Evolutionary conservation across 768 basidiomycete genomes (phyloP).

Genomic region (Hygrophorus russula): DNA sequence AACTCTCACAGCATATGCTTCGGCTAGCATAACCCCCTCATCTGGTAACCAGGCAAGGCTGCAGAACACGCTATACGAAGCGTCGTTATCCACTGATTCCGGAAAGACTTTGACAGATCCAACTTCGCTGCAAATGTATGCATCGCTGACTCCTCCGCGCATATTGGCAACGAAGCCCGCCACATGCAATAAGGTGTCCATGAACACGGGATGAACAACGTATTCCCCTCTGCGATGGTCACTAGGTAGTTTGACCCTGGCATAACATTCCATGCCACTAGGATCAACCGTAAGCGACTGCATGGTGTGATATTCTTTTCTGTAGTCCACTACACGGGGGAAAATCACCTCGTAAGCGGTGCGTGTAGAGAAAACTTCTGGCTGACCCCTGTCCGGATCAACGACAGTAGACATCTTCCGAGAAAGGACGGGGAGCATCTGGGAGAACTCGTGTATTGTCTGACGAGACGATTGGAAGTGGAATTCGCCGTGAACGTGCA

Average conservation of each 20-base stretch:
- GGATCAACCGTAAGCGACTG: constrained; percentile 38
- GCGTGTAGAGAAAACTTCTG: constrained; percentile 42
- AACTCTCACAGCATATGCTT: constrained; percentile 38
- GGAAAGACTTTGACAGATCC: constrained; percentile 37
- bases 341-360: constrained; percentile 59
- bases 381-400: constrained; percentile 12
- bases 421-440: constrained; percentile 22
- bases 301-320: constrained; percentile 45
- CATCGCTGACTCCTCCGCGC: constrained; percentile 36
- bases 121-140: constrained; percentile 52
- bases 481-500: constrained; percentile 38
- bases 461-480: constrained; percentile 21
- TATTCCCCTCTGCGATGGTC: constrained; percentile 21
- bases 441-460: constrained; percentile 25
- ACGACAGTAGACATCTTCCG: constrained; percentile 22
- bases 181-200: constrained; percentile 57
- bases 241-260: constrained; percentile 31
- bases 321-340: constrained; percentile 57
- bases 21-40: constrained; percentile 34
- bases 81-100: constrained; percentile 25
- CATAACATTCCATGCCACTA: constrained; percentile 40
- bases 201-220: constrained; percentile 43
- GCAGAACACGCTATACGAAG: constrained; percentile 41
- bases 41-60: constrained; percentile 30
- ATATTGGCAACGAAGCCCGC: constrained; percentile 64